Evolutionary conservation across 192 early-diverging fungal species (phyloP).

Genomic region (Backusella macrospora): DNA sequence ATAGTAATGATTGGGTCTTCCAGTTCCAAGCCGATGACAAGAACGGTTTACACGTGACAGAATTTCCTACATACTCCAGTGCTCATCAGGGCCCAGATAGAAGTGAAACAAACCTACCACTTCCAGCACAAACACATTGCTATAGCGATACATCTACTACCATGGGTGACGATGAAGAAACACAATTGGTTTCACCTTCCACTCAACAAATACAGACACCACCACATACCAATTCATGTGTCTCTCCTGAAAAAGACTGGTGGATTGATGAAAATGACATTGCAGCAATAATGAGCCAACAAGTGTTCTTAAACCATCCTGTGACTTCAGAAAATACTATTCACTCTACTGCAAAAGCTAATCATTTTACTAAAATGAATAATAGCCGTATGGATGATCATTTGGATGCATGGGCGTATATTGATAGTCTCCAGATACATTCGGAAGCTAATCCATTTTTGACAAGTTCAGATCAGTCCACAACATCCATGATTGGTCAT

Average conservation of each 20-base stretch:
- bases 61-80: neutral
- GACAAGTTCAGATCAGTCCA: conserved; percentile 1
- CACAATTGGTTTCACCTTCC: conserved; percentile 1
- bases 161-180: conserved; percentile 1
- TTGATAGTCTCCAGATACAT: conserved; percentile 20
- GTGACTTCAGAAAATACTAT: neutral
- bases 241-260: conserved; percentile 12
- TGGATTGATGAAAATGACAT: conserved; percentile 11
- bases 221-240: conserved; percentile 6
- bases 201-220: conserved; percentile 4
- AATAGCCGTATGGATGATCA: neutral
- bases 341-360: neutral
- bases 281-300: conserved; percentile 1
- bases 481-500: conserved; percentile 3
- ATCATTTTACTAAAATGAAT: conserved; percentile 8
- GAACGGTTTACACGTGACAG: neutral
- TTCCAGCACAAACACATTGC: neutral
- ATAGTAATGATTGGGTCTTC: too few relatives aligned
- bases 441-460: neutral
- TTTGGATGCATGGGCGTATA: conserved; percentile 20
- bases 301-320: conserved; percentile 6
- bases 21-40: neutral
- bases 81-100: neutral
- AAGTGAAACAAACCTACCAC: neutral
- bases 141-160: neutral